Conservation (phyloP, 2,329 filamentous ascomycete genomes). For the Diaporthe destruens region DNA sequence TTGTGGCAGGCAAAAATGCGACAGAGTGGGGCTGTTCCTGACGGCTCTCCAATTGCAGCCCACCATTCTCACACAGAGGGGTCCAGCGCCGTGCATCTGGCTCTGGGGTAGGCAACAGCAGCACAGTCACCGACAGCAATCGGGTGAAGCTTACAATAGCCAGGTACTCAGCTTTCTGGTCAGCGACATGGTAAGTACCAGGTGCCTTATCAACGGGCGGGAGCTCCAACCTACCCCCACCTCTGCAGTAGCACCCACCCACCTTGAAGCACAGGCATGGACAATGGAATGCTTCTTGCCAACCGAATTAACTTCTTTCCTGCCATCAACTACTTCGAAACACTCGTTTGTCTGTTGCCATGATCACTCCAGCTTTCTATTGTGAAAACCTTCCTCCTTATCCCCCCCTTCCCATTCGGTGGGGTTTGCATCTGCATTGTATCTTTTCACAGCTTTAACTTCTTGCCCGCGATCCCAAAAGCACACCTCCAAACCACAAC, state of each 20-base stretch:
- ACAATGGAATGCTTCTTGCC: slow-evolving; percentile 2
- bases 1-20: slow-evolving; percentile 26
- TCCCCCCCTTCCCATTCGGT: slow-evolving; percentile 16
- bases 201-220: neutral
- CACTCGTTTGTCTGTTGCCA: slow-evolving; percentile 27
- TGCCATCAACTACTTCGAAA: slow-evolving; percentile 5
- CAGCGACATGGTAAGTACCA: neutral
- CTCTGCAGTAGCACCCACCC: slow-evolving; percentile 2
- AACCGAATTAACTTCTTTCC: slow-evolving; percentile 5
- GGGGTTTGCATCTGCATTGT: slow-evolving; percentile 22
- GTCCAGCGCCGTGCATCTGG: slow-evolving; percentile 20
- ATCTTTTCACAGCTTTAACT: neutral
- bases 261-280: neutral
- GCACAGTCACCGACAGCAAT: neutral
- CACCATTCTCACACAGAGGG: neutral
- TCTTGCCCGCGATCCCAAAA: neutral
- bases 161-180: neutral
- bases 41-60: slow-evolving; percentile 23
- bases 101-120: slow-evolving; percentile 9
- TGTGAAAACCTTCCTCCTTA: slow-evolving; percentile 9
- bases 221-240: slow-evolving; percentile 24
- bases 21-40: slow-evolving; percentile 10
- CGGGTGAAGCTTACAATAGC: neutral
- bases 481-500: neutral
- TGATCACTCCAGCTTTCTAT: slow-evolving; percentile 22